Percentiles rank a stretch among this genome's conserved stretches.
phyloP scores from a whole-genome alignment of 2,329 filamentous ascomycete genomes.

The Cercospora sesami region DNA sequence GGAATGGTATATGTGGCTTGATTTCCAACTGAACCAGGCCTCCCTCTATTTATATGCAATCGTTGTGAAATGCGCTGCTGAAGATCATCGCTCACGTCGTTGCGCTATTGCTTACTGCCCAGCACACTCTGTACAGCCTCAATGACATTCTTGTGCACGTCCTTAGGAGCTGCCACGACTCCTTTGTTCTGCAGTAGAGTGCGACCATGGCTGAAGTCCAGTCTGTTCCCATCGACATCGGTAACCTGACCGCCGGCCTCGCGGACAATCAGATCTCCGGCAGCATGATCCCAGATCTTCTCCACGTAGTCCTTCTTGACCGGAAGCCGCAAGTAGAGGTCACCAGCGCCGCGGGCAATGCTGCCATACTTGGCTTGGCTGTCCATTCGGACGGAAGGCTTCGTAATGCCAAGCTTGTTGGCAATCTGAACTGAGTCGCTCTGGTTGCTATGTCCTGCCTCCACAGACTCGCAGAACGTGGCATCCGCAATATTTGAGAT shows the following conservation, averaged over 20 bases:
- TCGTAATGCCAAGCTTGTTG: conserved; percentile 78
- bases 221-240: conserved; percentile 77
- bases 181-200: conserved; percentile 90
- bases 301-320: conserved; percentile 86
- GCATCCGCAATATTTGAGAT: conserved; percentile 73
- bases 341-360: conserved; percentile 88
- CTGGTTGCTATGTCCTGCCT: conserved; percentile 88
- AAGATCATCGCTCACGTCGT: too few relatives aligned
- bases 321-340: conserved; percentile 89
- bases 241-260: conserved; percentile 92
- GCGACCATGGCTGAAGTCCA: conserved; percentile 84
- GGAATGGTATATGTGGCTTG: too few relatives aligned
- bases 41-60: neutral
- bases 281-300: conserved; percentile 99
- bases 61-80: neutral
- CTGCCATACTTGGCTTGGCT: conserved; percentile 97
- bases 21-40: too few relatives aligned
- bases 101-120: conserved; percentile 43
- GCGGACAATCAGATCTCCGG: conserved; percentile 87
- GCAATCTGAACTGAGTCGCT: conserved; percentile 84
- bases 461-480: conserved; percentile 95
- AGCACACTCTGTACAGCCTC: conserved; percentile 80
- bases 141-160: conserved; percentile 74
- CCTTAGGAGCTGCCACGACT: conserved; percentile 80
- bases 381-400: conserved; percentile 91